These are phyloP conservation scores for Solanum chacoense DNA, from an alignment of 305 asterid genomes.

Conservation along the genomic window DNA sequence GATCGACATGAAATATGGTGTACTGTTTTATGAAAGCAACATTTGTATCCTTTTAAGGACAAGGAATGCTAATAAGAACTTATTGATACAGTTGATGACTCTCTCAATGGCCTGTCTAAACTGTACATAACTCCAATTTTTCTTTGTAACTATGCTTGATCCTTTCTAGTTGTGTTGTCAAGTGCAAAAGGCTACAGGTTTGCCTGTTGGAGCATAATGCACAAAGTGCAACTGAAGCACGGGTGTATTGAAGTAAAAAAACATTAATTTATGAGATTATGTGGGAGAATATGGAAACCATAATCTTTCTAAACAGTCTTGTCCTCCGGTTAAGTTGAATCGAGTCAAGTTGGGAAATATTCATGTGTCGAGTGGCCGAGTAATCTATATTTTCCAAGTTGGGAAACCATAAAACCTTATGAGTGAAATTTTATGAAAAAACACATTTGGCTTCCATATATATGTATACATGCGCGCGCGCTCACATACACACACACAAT, in stretches of 20 bases:
- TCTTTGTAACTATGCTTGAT: not conserved
- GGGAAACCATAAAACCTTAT: not conserved
- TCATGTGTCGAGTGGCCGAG: not conserved
- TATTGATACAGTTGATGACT: not conserved
- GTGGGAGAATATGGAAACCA: not conserved
- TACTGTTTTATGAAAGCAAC: not conserved
- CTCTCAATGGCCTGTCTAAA: not conserved
- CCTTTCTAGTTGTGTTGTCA: not conserved
- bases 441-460: not conserved
- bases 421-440: not conserved
- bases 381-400: not conserved
- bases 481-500: not conserved
- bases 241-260: not conserved
- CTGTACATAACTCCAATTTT: not conserved
- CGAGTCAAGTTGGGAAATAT: accelerated
- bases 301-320: not conserved
- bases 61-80: not conserved
- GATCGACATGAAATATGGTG: not conserved
- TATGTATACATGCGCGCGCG: not conserved
- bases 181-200: not conserved
- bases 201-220: not conserved
- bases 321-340: not conserved
- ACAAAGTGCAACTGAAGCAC: not conserved
- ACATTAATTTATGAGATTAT: not conserved
- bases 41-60: not conserved